Conservation (phyloP, 2,329 filamentous ascomycete species). For the Colletotrichum siamense region DNA sequence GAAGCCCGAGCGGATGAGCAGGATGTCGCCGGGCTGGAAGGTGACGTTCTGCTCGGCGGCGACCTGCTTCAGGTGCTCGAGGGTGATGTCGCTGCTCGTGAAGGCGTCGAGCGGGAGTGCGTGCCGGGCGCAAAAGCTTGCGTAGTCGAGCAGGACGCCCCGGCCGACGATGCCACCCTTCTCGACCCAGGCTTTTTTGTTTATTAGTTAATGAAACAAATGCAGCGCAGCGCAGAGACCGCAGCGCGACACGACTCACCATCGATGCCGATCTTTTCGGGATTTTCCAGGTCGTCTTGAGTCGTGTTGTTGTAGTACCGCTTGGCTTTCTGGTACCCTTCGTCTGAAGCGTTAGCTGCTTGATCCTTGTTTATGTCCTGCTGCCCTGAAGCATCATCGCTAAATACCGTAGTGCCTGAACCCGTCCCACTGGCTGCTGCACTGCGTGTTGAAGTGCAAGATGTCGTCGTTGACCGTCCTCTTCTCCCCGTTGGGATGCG, state of each 20-base stretch:
- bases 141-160: slow-evolving; percentile 59
- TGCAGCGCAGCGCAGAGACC: background rate
- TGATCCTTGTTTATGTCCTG: background rate
- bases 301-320: slow-evolving; percentile 37
- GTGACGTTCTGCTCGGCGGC: slow-evolving; percentile 46
- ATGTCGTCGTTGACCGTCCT: slow-evolving; percentile 37
- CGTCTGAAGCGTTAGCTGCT: background rate
- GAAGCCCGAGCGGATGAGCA: slow-evolving; percentile 49
- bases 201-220: background rate
- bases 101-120: slow-evolving; percentile 58
- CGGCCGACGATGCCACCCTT: slow-evolving; percentile 52
- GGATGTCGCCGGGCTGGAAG: slow-evolving; percentile 56
- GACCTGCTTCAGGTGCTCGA: slow-evolving; percentile 9
- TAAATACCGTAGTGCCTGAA: slow-evolving; percentile 36
- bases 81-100: slow-evolving; percentile 54
- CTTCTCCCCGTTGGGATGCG: slow-evolving; percentile 24
- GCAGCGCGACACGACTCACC: slow-evolving; percentile 8
- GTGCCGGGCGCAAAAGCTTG: slow-evolving; percentile 52
- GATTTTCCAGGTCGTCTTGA: slow-evolving; percentile 47
- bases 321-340: slow-evolving; percentile 40
- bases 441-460: slow-evolving; percentile 40
- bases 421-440: slow-evolving; percentile 44
- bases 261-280: slow-evolving; percentile 45
- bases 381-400: slow-evolving; percentile 33
- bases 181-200: slow-evolving; percentile 1